Evolutionary conservation across 2,329 filamentous ascomycete genomes (phyloP).

Genomic region (Ophiosphaerella narmari): DNA sequence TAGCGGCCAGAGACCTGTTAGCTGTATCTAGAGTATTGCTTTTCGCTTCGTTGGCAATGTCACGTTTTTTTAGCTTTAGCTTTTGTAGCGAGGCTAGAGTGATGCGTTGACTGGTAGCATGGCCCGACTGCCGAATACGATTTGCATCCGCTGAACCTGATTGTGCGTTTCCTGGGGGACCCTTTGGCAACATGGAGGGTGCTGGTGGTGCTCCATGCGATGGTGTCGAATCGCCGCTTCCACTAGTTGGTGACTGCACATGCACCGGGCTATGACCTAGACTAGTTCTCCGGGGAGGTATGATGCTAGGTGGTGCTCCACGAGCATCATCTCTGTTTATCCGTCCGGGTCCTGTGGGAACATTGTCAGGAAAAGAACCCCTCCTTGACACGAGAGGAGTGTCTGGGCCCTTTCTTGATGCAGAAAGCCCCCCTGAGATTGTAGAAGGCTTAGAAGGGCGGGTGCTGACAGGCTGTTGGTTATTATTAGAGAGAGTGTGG

Average conservation of each 20-base stretch:
- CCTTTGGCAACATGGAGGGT: constrained; percentile 26
- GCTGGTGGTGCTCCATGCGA: constrained; percentile 20
- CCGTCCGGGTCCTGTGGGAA: constrained; percentile 5
- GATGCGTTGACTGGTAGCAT: neutral
- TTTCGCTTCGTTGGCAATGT: constrained; percentile 2
- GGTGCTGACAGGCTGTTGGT: constrained; percentile 13
- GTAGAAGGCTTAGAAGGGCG: neutral
- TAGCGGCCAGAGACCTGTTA: neutral
- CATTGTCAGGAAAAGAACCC: constrained; percentile 1
- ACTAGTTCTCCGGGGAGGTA: neutral
- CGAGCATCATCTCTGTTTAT: constrained; percentile 1
- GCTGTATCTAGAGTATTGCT: neutral
- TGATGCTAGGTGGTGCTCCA: neutral
- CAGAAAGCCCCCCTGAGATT: constrained; percentile 3
- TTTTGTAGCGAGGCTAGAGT: constrained; percentile 9
- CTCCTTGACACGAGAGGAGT: neutral
- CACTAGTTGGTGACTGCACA: constrained; percentile 13
- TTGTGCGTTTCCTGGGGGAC: neutral
- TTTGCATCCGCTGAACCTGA: neutral
- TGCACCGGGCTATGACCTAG: constrained; percentile 5
- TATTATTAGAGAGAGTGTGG: neutral
- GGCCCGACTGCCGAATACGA: neutral
- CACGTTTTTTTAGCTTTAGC: constrained; percentile 7
- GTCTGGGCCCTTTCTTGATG: constrained; percentile 17
- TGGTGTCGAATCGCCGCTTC: constrained; percentile 26